phyloP scores from a whole-genome alignment of 257 asterid genomes.

The Orobanche coerulescens region DNA sequence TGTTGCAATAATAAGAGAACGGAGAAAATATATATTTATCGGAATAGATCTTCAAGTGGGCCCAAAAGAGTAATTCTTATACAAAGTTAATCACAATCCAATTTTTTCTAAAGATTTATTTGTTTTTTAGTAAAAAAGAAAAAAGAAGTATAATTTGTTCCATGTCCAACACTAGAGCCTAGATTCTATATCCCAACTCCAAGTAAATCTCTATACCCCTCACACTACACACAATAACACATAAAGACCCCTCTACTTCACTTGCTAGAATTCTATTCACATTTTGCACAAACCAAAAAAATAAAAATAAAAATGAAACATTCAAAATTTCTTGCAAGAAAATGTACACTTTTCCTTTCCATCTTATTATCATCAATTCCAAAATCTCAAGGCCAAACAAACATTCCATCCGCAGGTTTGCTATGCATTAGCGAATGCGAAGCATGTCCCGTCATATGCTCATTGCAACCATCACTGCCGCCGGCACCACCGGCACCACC shows the following conservation, averaged over 20 bases:
- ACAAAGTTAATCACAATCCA: neutral
- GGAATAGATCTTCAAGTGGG: too few relatives aligned
- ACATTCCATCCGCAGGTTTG: constrained; percentile 29
- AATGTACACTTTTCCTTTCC: constrained; percentile 23
- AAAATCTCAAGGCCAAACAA: constrained; percentile 27
- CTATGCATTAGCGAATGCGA: constrained; percentile 66
- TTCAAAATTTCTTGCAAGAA: constrained; percentile 20
- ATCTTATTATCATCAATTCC: constrained; percentile 18
- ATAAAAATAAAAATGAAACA: constrained; percentile 34
- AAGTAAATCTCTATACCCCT: constrained; percentile 22
- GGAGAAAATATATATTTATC: too few relatives aligned
- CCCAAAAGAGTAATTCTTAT: too few relatives aligned
- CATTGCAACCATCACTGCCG: constrained; percentile 49
- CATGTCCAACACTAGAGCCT: constrained; percentile 7
- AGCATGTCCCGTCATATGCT: constrained; percentile 69
- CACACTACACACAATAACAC: constrained; percentile 3
- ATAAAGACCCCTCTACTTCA: neutral
- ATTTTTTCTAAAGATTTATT: neutral
- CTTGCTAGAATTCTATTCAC: neutral
- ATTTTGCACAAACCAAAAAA: constrained; percentile 15
- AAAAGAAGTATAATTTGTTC: constrained; percentile 8
- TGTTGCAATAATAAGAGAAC: too few relatives aligned
- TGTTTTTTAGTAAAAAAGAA: constrained; percentile 1
- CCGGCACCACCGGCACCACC: constrained; percentile 27
- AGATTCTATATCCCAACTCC: neutral